A percentile compares a stretch with the other conserved stretches of the same genome.
Evolutionary conservation across 139 green algal genomes (phyloP).

Genomic region (Zygnema cylindricum): DNA sequence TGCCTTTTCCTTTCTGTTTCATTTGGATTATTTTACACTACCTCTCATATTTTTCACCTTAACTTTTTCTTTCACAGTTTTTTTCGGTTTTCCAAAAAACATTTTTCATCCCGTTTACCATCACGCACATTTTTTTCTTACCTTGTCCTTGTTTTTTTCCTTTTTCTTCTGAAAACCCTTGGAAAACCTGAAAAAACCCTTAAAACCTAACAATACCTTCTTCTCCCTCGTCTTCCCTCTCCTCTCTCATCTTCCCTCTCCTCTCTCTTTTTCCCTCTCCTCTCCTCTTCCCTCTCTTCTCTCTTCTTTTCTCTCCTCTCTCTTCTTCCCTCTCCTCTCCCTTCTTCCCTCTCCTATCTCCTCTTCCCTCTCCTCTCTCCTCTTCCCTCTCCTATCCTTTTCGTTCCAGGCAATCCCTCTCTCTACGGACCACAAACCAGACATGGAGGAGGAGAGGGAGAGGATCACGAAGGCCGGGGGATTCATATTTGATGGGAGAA

Average conservation of each 20-base stretch:
- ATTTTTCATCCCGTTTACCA: too few relatives aligned
- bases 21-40: too few relatives aligned
- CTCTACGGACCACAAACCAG: conserved; percentile 83
- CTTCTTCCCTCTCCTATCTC: neutral
- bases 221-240: neutral
- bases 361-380: neutral
- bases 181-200: too few relatives aligned
- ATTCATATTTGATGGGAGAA: conserved; percentile 72
- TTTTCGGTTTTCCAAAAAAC: too few relatives aligned
- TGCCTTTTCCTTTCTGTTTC: neutral
- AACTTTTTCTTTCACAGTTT: too few relatives aligned
- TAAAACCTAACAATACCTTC: neutral
- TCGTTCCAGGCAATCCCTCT: conserved; percentile 66
- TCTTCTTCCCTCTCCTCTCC: neutral
- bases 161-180: too few relatives aligned
- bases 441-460: conserved; percentile 72
- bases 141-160: too few relatives aligned
- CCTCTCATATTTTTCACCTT: too few relatives aligned
- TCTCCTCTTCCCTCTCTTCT: neutral
- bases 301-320: neutral
- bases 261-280: neutral
- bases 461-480: conserved; percentile 69
- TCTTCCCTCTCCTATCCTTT: neutral
- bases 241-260: neutral
- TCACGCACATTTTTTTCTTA: too few relatives aligned